Conservation (phyloP, 495 filamentous ascomycete species). For the Aspergillus panamensis region DNA sequence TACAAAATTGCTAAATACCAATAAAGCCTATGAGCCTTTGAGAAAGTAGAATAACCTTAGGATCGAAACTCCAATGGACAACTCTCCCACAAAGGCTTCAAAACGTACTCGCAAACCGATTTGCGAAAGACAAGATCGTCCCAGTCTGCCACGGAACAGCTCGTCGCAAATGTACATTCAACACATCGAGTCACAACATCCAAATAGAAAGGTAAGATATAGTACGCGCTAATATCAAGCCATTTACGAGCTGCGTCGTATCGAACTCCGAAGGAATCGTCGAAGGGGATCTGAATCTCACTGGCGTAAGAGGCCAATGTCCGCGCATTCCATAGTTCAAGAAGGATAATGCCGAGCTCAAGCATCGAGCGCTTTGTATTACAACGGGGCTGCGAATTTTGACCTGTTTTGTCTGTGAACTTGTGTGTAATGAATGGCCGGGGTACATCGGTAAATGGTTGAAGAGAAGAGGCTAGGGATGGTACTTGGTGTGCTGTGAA, state of each 20-base stretch:
- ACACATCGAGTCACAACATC: constrained; percentile 7
- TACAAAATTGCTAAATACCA: too few relatives aligned
- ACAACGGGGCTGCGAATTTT: not conserved
- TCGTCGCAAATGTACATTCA: constrained; percentile 13
- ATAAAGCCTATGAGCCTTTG: too few relatives aligned
- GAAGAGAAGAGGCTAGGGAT: not conserved
- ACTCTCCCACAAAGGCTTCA: constrained; percentile 13
- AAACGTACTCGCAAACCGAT: constrained; percentile 11
- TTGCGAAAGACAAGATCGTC: constrained; percentile 6
- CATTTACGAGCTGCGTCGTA: not conserved
- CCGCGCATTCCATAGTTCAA: constrained; percentile 6
- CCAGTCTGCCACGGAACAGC: not conserved
- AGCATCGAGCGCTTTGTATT: constrained; percentile 1
- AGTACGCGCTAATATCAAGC: not conserved
- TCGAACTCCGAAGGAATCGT: not conserved
- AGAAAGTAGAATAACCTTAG: too few relatives aligned
- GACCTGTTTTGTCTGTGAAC: not conserved
- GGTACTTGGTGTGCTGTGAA: not conserved
- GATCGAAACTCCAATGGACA: not conserved
- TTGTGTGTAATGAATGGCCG: constrained; percentile 3
- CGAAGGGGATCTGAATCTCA: not conserved
- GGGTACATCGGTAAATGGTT: not conserved
- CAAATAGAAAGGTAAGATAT: constrained; percentile 3
- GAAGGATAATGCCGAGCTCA: constrained; percentile 14
- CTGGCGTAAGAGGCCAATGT: not conserved